phyloP scores from a whole-genome alignment of 2,329 filamentous ascomycete species.

The Hortaea sp. region DNA sequence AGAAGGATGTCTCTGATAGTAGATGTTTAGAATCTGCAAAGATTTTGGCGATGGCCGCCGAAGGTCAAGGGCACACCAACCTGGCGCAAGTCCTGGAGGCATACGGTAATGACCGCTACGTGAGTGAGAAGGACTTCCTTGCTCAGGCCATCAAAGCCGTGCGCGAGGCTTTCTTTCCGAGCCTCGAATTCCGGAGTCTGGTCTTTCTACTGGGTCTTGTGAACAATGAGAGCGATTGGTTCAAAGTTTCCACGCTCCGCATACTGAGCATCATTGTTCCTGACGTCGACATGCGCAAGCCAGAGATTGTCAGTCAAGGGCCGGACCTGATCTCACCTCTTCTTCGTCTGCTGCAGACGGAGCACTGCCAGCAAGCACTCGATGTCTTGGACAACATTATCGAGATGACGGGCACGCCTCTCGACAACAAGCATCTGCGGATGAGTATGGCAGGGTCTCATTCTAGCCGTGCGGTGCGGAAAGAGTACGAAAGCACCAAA shows the following conservation, averaged over 20 bases:
- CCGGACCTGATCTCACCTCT: slow-evolving; percentile 92
- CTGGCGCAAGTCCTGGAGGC: slow-evolving; percentile 60
- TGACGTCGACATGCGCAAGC: slow-evolving; percentile 84
- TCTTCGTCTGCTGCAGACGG: slow-evolving; percentile 78
- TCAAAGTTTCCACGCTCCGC: slow-evolving; percentile 87
- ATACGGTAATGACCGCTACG: slow-evolving; percentile 58
- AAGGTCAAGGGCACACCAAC: slow-evolving; percentile 56
- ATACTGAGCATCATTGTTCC: slow-evolving; percentile 77
- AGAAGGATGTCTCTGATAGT: slow-evolving; percentile 49
- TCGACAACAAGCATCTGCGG: slow-evolving; percentile 86
- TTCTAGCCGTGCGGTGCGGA: slow-evolving; percentile 67
- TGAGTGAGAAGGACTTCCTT: slow-evolving; percentile 65
- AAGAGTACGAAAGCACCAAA: slow-evolving; percentile 89
- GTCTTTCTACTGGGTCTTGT: slow-evolving; percentile 85
- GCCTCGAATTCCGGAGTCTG: slow-evolving; percentile 72
- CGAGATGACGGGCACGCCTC: slow-evolving; percentile 74
- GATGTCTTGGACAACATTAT: slow-evolving; percentile 91
- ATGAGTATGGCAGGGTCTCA: slow-evolving; percentile 97
- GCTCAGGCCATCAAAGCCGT: slow-evolving; percentile 63
- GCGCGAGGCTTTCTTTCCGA: slow-evolving; percentile 67
- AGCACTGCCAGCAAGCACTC: slow-evolving; percentile 85
- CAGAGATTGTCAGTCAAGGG: slow-evolving; percentile 80
- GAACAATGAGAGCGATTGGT: slow-evolving; percentile 80
- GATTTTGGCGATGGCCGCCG: slow-evolving; percentile 61
- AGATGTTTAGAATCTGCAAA: slow-evolving; percentile 54